Percentiles rank a stretch among this genome's conserved stretches.
phyloP scores from a whole-genome alignment of 257 asterid genomes.

The Buddleja alternifolia region DNA sequence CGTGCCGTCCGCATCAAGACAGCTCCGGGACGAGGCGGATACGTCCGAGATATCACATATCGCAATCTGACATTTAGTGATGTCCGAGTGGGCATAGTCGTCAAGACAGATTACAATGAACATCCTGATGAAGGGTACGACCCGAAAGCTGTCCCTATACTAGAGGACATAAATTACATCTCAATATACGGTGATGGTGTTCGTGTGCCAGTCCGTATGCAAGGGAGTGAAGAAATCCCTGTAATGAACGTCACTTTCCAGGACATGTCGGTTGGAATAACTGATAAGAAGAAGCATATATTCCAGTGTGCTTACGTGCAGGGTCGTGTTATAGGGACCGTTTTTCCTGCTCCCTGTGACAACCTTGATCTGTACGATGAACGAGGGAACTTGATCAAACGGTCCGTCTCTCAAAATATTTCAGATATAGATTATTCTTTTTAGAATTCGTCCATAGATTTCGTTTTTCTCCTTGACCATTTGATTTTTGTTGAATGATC shows the following conservation, averaged over 20 bases:
- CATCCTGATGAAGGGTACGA: constrained; percentile 79
- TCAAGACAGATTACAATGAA: constrained; percentile 94
- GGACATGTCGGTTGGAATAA: constrained; percentile 79
- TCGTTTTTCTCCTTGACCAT: too few species aligned
- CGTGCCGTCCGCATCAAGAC: constrained; percentile 97
- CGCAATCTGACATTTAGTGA: constrained; percentile 76
- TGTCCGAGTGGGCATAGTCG: constrained; percentile 83
- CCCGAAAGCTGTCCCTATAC: constrained; percentile 75
- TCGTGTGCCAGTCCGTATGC: constrained; percentile 89
- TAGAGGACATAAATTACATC: constrained; percentile 71
- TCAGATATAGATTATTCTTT: constrained; percentile 89
- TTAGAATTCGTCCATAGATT: constrained; percentile 45
- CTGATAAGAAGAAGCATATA: constrained; percentile 75
- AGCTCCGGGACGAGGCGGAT: constrained; percentile 92
- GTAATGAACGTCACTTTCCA: constrained; percentile 61
- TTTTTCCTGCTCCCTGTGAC: constrained; percentile 87
- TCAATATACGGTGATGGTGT: constrained; percentile 84
- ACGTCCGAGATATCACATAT: constrained; percentile 67
- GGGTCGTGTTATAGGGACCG: constrained; percentile 77
- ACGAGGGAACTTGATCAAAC: constrained; percentile 58
- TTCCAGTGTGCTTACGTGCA: constrained; percentile 86
- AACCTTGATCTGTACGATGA: constrained; percentile 85
- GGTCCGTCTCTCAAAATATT: constrained; percentile 56
- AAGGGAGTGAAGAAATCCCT: constrained; percentile 78
- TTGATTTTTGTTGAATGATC: too few species aligned